Base-by-base conservation (phyloP, 768 basidiomycete species). In the Multifurca ochricompacta region DNA sequence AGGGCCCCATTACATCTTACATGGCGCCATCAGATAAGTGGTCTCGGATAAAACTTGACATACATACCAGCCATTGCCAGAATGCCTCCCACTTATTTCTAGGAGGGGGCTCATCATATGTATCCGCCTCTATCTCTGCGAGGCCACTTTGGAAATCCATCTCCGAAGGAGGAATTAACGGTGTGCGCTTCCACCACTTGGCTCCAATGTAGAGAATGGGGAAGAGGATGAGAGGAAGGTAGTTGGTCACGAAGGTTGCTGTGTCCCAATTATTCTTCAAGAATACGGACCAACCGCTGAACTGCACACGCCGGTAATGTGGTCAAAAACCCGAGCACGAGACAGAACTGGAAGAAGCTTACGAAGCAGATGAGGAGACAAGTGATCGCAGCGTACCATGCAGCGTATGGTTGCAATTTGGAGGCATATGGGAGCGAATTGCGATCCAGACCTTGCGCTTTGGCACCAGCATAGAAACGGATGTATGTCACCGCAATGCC, bases 101-200 rank as follows among this genome's bases (percentile, higher is more conserved):
- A 2, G 91, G 87, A 6, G 82, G 80, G 4, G 77, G 77, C 13
- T 89, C 85, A 45, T 89, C 85, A 61, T 78, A 78, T 3, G 60
- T 42, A 16, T 61, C 65, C 52, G 64, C 69, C 65, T 64, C 67
- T 37, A 68, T 61, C 54, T 68, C 66, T 43, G 60, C 66, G 3
- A 69, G 74, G 53, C 83, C 79, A 9, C 77, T 74, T 32, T 82
- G 69, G 64, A 94, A 92, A 70, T 95, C 93, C 87, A 96, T 92
- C 36, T 93, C 82, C 23, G 75, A 64, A 0, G 82, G 59, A 30
- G 70, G 65, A 35, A 82, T 69, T 23, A 74, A 61, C 16, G 72
- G 71, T 37, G 70, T 70, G 63, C 74, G 77, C 52, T 74, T 79
- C 65, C 73, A 76, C 36, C 84, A 58, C 61, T 79, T 79, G 54